These are phyloP conservation scores for Arthrobotrys sphaeroides DNA, from an alignment of 2,329 filamentous ascomycete genomes.

Conservation along the genomic window DNA sequence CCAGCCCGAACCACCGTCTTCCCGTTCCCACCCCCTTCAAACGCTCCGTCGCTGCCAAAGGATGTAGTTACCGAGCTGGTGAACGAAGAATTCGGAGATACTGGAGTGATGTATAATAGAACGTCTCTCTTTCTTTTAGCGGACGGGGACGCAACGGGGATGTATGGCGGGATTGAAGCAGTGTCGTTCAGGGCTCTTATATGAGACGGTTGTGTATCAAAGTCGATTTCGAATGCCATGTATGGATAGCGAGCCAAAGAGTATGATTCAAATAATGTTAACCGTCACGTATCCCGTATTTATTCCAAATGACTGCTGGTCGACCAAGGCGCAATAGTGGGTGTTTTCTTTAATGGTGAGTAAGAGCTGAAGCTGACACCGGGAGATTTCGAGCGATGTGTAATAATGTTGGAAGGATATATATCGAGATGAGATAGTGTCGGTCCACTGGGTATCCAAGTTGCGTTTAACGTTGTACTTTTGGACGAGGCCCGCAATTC, in stretches of 20 bases:
- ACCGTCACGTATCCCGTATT: neutral
- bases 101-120: conserved; percentile 41
- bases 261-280: neutral
- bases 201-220: conserved; percentile 30
- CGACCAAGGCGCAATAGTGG: neutral
- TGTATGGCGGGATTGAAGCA: conserved; percentile 33
- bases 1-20: conserved; percentile 1
- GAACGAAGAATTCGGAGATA: conserved; percentile 47
- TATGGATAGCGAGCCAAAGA: neutral
- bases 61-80: conserved; percentile 43
- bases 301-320: neutral
- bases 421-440: too few species aligned
- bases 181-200: conserved; percentile 47
- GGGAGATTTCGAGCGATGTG: neutral
- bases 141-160: conserved; percentile 47
- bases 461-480: conserved; percentile 47
- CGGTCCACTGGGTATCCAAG: neutral
- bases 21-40: conserved; percentile 22
- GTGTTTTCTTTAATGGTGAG: neutral
- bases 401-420: neutral
- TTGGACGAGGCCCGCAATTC: conserved; percentile 3
- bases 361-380: neutral
- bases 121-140: conserved; percentile 56
- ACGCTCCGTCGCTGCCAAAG: conserved; percentile 21
- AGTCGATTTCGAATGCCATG: conserved; percentile 49